Percentiles rank a stretch among this genome's conserved stretches.
Conservation (phyloP, 1,284 basidiomycete genomes). For the Singerocomus inundabilis region DNA sequence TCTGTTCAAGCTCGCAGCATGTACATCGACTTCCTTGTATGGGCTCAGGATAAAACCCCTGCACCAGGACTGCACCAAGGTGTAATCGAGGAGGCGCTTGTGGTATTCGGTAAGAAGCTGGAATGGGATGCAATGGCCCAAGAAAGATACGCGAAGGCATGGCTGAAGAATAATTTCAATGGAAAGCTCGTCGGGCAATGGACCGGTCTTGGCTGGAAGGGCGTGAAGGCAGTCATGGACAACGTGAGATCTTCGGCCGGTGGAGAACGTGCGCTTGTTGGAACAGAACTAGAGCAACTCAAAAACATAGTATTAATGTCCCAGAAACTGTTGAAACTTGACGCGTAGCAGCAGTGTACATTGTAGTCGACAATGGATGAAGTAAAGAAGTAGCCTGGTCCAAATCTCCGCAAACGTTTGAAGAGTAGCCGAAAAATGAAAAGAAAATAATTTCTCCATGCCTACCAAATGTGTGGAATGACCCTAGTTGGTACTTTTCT, state of each 20-base stretch:
- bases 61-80: constrained; percentile 6
- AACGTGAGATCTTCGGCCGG: constrained; percentile 41
- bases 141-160: constrained; percentile 33
- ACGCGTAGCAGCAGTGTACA: constrained; percentile 14
- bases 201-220: constrained; percentile 49
- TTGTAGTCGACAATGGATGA: background rate
- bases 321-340: constrained; percentile 24
- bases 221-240: constrained; percentile 51
- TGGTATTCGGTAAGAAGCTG: constrained; percentile 51
- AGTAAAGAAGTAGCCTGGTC: background rate
- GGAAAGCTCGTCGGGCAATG: constrained; percentile 53
- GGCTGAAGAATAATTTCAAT: constrained; percentile 47
- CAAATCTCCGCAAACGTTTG: background rate
- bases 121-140: constrained; percentile 43
- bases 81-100: constrained; percentile 46
- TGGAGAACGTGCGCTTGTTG: constrained; percentile 39
- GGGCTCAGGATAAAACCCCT: constrained; percentile 36
- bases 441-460: background rate
- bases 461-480: constrained; percentile 38
- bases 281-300: constrained; percentile 34
- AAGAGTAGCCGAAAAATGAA: background rate
- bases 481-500: constrained; percentile 30
- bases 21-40: constrained; percentile 57
- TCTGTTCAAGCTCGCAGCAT: constrained; percentile 51
- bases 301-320: constrained; percentile 32